Evolutionary conservation across 2,329 filamentous ascomycete species (phyloP), one percentile per base, ranked within the genome.

Genomic region (Phyllosticta citrichinensis): DNA sequence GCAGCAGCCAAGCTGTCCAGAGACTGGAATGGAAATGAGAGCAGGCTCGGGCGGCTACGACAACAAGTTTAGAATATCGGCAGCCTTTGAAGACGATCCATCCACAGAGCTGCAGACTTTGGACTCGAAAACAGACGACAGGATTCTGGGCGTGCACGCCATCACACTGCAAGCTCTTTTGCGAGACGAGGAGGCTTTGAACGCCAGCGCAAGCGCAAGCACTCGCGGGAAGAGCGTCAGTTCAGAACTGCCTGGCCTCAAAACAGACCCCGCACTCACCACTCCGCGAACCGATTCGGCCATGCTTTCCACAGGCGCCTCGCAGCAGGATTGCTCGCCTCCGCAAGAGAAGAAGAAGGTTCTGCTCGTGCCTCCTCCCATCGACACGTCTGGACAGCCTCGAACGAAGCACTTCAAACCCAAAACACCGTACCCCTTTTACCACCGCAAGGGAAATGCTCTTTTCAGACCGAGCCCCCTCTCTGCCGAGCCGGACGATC

Each of bases 151-250:
- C 6, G 61, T 57, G 25, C 63, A 64, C 35, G 61, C 63, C 14
- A 63, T 64, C n/a, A 64, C 63, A 33, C 24, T 64, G 35, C 61
- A 61, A 22, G 63, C 63, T 6, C 33, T 64, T 19, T 19, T 62
- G 22, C 54, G 59, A 9, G 55, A 63, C n/a, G 57, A 61, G 33
- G 58, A 58, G 27, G 57, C 47, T 5, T 30, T 59, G 30, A 35
- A 62, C 20, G 53, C 19, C 35, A 62, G 47, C 52, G 60, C 55
- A 4, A 57, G 56, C 19, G 40, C 40, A n/a, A 52, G 33, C 6
- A 50, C 55, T 20, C 54, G 54, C n/a, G 25, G 58, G 24, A 60
- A 56, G 58, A 56, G 54, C 40, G 53, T 40, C 19, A 47, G 40
- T 47, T 47, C 40, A 5, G 40, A 47, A 12, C n/a, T 47, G 40